A percentile compares a stretch with the other conserved stretches of the same genome.
These are phyloP conservation scores for Coniochaeta sp. DNA, from an alignment of 2,329 filamentous ascomycete species.

Conservation along the genomic window DNA sequence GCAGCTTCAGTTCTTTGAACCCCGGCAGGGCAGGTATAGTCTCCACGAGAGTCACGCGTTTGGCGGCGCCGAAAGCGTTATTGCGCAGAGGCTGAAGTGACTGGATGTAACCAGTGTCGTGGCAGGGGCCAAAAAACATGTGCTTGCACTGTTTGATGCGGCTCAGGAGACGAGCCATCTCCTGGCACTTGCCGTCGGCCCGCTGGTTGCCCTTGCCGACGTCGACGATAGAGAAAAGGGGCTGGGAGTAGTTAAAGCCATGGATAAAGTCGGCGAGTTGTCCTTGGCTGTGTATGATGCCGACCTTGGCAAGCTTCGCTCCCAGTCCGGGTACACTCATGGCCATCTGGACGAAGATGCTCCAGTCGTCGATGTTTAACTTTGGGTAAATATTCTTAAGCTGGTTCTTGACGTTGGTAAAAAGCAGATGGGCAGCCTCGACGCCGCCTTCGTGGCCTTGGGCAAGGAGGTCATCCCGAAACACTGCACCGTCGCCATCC, in stretches of 20 bases:
- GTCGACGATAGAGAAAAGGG: slow-evolving; percentile 26
- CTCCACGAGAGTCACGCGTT: slow-evolving; percentile 23
- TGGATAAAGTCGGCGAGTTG: slow-evolving; percentile 23
- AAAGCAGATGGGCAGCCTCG: slow-evolving; percentile 21
- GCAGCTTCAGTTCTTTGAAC: slow-evolving; percentile 16
- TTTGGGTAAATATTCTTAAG: slow-evolving; percentile 16
- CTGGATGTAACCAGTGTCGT: slow-evolving; percentile 26
- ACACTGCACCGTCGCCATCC: slow-evolving; percentile 27
- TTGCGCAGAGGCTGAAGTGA: slow-evolving; percentile 23
- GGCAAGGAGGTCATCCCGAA: slow-evolving; percentile 22
- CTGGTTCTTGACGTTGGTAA: slow-evolving; percentile 15
- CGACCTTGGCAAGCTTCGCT: slow-evolving; percentile 18
- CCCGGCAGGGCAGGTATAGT: slow-evolving; percentile 21
- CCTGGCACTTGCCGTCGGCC: slow-evolving; percentile 25
- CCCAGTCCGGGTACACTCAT: slow-evolving; percentile 24
- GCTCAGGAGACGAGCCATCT: slow-evolving; percentile 25
- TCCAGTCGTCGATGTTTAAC: slow-evolving; percentile 21
- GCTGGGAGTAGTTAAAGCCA: slow-evolving; percentile 24
- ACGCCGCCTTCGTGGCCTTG: slow-evolving; percentile 23
- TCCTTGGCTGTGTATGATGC: slow-evolving; percentile 14
- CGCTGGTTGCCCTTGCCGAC: slow-evolving; percentile 26
- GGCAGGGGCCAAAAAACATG: slow-evolving; percentile 24
- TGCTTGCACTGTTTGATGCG: slow-evolving; percentile 22
- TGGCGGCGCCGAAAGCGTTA: slow-evolving; percentile 11
- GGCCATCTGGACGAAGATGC: slow-evolving; percentile 23